Conservation (phyloP, 75 land plant genomes). For the Selaginella tamariscina region DNA sequence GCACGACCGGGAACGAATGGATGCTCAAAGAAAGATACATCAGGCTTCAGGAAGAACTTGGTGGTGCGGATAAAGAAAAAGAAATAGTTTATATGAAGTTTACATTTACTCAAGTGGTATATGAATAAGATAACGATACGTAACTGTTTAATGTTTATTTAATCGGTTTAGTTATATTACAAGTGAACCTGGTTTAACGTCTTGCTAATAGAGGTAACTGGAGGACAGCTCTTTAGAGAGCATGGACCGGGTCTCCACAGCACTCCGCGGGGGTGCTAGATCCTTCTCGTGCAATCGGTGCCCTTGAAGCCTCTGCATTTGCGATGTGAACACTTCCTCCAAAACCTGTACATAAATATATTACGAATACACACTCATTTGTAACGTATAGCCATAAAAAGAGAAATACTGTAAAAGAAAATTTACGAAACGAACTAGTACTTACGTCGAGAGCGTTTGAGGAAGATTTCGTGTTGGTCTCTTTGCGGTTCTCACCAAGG, state of each 20-base stretch:
- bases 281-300: constrained; percentile 49
- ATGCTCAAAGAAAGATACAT: too few relatives aligned
- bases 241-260: constrained; percentile 60
- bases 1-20: too few relatives aligned
- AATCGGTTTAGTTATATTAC: too few relatives aligned
- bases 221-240: constrained; percentile 50
- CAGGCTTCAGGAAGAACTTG: too few relatives aligned
- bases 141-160: too few relatives aligned
- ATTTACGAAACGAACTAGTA: not conserved
- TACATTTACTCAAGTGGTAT: too few relatives aligned
- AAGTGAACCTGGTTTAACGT: too few relatives aligned
- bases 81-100: too few relatives aligned
- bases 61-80: too few relatives aligned
- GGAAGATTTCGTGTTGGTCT: constrained; percentile 62
- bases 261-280: constrained; percentile 50
- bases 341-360: constrained; percentile 32
- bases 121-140: too few relatives aligned
- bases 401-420: not conserved
- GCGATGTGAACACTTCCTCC: constrained; percentile 60
- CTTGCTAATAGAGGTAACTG: constrained; percentile 17
- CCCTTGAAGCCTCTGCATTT: constrained; percentile 57
- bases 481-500: constrained; percentile 67
- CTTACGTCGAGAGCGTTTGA: constrained; percentile 67
- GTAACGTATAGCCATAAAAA: not conserved
- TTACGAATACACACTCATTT: not conserved